Evolutionary conservation across 192 early-diverging fungal genomes (phyloP), one percentile per base, ranked within the genome.

Genomic region (Linnemannia schmuckeri): DNA sequence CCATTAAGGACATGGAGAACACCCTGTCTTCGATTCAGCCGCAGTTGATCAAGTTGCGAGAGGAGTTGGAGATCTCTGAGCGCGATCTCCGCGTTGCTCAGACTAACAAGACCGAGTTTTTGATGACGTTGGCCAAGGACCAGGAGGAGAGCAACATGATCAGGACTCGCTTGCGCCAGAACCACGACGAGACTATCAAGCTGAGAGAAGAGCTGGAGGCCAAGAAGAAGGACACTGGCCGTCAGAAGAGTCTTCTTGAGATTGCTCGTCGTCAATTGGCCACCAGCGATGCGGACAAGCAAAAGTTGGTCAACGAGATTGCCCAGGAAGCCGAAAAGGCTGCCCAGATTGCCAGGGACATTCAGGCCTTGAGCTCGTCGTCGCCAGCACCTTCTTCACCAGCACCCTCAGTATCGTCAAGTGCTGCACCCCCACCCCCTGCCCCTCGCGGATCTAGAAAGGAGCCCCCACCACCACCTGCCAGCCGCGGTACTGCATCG

Each of bases 231-330:
- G 91, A 96, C 30, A 82, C 90, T n/a, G 91, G 90, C 68, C 89
- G 93, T 52, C 93, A 95, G 69, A 85, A 90, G 70, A 89, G 92
- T 70, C 77, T 92, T 66, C 74, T 94, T 9, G 94, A 94, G 83
- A 92, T 96, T 75, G 94, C 95, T 68, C 89, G 90, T 52, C 89
- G 94, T 68, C 90, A 94, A 72, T 82, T 95, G 12, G 80, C 88
- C 2, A 88, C 89, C 52, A 92, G 93, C 33, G 93, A 94, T 38
- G 89, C 87, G 17, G 94, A 96, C 63, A 91, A 94, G 70, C 91
- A 95, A 74, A 89, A 91, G 69, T 71, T 94, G 54, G 84, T 94
- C 57, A 79, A 81, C 24, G 91, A 96, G 68, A 79, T 91, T 54
- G 86, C 83, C 15, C 84, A 92, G 20, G 86, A 83, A n/a, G 49